These are phyloP conservation scores for Gracilaria vermiculophylla DNA, from an alignment of 23 red algal species.

Conservation along the genomic window DNA sequence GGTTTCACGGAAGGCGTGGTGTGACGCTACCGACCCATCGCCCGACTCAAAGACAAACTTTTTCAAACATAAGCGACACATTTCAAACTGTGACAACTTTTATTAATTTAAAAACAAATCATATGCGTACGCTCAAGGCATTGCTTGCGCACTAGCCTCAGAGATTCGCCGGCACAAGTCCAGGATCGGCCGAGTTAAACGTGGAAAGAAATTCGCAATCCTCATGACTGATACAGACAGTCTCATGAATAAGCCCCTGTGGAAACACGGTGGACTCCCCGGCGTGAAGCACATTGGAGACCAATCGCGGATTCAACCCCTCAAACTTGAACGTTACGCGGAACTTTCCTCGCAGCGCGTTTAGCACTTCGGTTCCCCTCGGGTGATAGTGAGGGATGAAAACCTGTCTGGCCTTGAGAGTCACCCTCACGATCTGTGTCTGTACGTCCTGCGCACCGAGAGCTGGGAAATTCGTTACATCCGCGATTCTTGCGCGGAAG, in stretches of 20 bases:
- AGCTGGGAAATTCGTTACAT: slow-evolving; percentile 56
- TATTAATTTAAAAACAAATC: background rate
- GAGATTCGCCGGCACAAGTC: slow-evolving; percentile 45
- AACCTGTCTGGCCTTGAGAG: slow-evolving; percentile 13
- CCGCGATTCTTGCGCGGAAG: slow-evolving; percentile 49
- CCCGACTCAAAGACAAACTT: too few species aligned
- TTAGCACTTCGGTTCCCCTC: slow-evolving; percentile 39
- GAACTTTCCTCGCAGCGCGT: slow-evolving; percentile 40
- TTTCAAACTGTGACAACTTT: too few species aligned
- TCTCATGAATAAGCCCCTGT: slow-evolving; percentile 54
- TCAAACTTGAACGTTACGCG: slow-evolving; percentile 56
- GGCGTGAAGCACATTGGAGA: slow-evolving; percentile 34
- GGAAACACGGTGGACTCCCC: slow-evolving; percentile 68
- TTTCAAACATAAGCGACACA: too few species aligned
- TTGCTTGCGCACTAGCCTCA: background rate
- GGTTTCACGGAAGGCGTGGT: too few species aligned
- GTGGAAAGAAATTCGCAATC: slow-evolving; percentile 52
- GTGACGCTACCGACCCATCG: too few species aligned
- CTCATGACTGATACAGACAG: slow-evolving; percentile 30
- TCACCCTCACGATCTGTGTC: slow-evolving; percentile 39
- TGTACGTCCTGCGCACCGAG: slow-evolving; percentile 51
- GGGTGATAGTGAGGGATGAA: slow-evolving; percentile 73
- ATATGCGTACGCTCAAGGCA: too few species aligned
- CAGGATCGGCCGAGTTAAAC: slow-evolving; percentile 68
- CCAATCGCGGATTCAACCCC: slow-evolving; percentile 20